Base-by-base conservation (phyloP, 768 basidiomycete genomes). In the Mycena kentingensis region DNA sequence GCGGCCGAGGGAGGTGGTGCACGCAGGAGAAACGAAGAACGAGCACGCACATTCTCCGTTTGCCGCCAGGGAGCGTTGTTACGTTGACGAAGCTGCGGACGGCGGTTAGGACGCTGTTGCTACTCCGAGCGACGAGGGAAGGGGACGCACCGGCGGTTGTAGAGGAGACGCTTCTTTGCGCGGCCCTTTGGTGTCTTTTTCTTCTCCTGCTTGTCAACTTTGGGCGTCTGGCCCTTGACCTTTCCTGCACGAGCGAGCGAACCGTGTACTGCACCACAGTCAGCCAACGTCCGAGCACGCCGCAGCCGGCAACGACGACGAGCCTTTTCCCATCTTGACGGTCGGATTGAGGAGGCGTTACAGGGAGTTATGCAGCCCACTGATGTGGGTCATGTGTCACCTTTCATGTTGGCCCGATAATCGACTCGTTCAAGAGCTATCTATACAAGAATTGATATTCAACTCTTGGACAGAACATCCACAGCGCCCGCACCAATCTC, bases 231-330 rank as follows among this genome's bases (percentile, higher is more conserved):
- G 64, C 90, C 92, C 79, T 93, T 97, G 82, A 98, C 96, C 85
- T 98, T 98, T 74, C 95, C 95, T 72, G 94, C 94, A 82, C 94
- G 94, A 78, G 94, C 94, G 78, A 96, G 93, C 72, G 94, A 98
- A 73, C 94, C 94, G 89, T 98, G 94, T 78, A 96, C 94, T 93
- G 65, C 38, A 62, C 32, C 12, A 28, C 32, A 28, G 19, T 6
- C 26, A 26, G 7, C 19, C 13, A 19, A 24, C 22, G 15, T 22
- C 13, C 26, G n/a, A 34, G 32, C 10, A 34, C 32, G 32, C 32
- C n/a, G 28, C 22, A 37, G 15, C 18, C 29, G 43, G 28, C 19
- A 39, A 21, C 27, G 19, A 31, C 54, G 28, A 43, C 36, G 36
- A 26, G 49, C 26, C 37, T 39, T 39, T 39, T 10, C 37, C 37